These are phyloP conservation scores for Saposhnikovia divaricata DNA, from an alignment of 129 eudicot species.

Conservation along the genomic window DNA sequence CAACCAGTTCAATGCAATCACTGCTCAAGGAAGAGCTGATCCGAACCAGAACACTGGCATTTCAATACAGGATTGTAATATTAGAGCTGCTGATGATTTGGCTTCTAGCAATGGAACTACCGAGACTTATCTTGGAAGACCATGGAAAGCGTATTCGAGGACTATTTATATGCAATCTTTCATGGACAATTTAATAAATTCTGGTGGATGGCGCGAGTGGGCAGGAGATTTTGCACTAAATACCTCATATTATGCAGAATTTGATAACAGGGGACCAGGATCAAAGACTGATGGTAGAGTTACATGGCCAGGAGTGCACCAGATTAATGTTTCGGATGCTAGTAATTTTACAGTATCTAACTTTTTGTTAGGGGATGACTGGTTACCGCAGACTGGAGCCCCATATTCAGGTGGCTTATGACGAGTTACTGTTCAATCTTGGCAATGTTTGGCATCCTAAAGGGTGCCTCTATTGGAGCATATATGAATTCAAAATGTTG, in stretches of 20 bases:
- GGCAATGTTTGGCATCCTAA: no score
- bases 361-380: slow-evolving; percentile 36
- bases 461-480: neutral
- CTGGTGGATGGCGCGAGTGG: slow-evolving; percentile 50
- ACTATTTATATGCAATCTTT: slow-evolving; percentile 42
- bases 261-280: slow-evolving; percentile 48
- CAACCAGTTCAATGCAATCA: slow-evolving; percentile 55
- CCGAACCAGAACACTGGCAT: slow-evolving; percentile 47
- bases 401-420: slow-evolving; percentile 40
- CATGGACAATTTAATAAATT: slow-evolving; percentile 34
- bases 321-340: slow-evolving; percentile 38
- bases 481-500: neutral
- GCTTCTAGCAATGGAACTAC: slow-evolving; percentile 26
- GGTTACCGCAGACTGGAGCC: slow-evolving; percentile 46
- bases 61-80: slow-evolving; percentile 38
- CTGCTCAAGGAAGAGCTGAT: slow-evolving; percentile 58
- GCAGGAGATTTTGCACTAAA: slow-evolving; percentile 39
- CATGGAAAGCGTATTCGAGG: slow-evolving; percentile 48
- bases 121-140: slow-evolving; percentile 47
- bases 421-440: neutral
- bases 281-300: slow-evolving; percentile 42
- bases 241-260: slow-evolving; percentile 54
- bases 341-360: slow-evolving; percentile 38
- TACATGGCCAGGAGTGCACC: slow-evolving; percentile 39
- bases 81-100: slow-evolving; percentile 38